Percentiles rank a stretch among this genome's conserved stretches.
Conservation (phyloP, 345 rosid genomes). For the Corymbia maculata region DNA sequence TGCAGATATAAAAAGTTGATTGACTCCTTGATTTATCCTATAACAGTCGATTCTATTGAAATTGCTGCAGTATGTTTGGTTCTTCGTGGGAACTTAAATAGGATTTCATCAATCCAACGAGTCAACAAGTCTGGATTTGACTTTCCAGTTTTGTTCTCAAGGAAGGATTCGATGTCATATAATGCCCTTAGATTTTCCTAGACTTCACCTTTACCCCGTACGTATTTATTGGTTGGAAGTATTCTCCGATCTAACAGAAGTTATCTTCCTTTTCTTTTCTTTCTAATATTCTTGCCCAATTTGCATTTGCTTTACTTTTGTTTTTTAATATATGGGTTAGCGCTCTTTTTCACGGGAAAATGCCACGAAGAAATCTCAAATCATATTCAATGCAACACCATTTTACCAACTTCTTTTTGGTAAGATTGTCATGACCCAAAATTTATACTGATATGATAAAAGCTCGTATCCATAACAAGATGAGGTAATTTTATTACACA, state of each 20-base stretch:
- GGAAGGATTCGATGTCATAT: neutral
- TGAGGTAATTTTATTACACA: neutral
- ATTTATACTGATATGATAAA: neutral
- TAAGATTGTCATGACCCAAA: rapidly evolving
- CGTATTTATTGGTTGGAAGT: neutral
- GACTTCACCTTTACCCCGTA: neutral
- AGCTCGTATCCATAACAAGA: neutral
- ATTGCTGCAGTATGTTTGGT: neutral
- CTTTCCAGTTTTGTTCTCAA: neutral
- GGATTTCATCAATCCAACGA: neutral
- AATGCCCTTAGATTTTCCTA: neutral
- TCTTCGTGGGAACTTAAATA: neutral
- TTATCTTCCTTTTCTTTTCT: neutral
- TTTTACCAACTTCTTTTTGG: neutral
- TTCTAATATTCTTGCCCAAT: neutral
- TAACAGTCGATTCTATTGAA: neutral
- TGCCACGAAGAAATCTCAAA: neutral
- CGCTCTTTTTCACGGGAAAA: neutral
- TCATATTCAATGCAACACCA: neutral
- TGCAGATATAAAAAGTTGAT: neutral
- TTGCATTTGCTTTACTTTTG: neutral
- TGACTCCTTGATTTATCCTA: neutral
- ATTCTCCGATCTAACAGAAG: neutral
- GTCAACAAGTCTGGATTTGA: neutral
- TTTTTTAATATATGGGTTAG: too few species aligned